These are phyloP conservation scores for Sarcocystis neurona DNA, from an alignment of 169 alveolate species.

Conservation along the genomic window DNA sequence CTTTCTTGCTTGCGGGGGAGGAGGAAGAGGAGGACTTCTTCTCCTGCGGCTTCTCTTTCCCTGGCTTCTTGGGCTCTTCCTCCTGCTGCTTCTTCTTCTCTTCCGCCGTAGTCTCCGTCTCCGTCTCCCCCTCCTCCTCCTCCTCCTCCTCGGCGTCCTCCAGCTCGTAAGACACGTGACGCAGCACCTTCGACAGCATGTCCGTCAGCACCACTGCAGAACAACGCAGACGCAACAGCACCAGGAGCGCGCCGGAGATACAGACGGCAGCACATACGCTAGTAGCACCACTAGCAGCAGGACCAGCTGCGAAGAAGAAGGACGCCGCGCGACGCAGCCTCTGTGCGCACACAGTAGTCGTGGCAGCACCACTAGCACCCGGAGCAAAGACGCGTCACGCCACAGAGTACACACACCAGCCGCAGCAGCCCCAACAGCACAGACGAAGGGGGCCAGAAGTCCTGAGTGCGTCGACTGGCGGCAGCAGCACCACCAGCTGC, in stretches of 20 bases:
- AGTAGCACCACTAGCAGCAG: neutral
- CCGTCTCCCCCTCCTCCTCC: neutral
- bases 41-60: neutral
- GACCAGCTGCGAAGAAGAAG: neutral
- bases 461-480: too few species aligned
- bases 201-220: slow-evolving; percentile 58
- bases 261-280: neutral
- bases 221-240: too few species aligned
- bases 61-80: neutral
- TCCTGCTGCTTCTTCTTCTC: neutral
- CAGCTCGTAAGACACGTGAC: slow-evolving; percentile 49
- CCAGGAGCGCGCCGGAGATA: too few species aligned
- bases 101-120: neutral
- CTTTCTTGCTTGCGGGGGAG: neutral
- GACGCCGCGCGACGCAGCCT: too few species aligned
- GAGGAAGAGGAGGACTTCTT: neutral
- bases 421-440: too few species aligned
- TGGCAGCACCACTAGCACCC: too few species aligned
- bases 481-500: too few species aligned
- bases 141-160: slow-evolving; percentile 55
- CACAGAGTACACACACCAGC: too few species aligned
- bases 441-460: too few species aligned
- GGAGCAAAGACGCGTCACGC: too few species aligned
- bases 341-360: too few species aligned
- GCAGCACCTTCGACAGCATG: neutral